phyloP scores from a whole-genome alignment of 257 asterid genomes.

The Cinchona pubescens region DNA sequence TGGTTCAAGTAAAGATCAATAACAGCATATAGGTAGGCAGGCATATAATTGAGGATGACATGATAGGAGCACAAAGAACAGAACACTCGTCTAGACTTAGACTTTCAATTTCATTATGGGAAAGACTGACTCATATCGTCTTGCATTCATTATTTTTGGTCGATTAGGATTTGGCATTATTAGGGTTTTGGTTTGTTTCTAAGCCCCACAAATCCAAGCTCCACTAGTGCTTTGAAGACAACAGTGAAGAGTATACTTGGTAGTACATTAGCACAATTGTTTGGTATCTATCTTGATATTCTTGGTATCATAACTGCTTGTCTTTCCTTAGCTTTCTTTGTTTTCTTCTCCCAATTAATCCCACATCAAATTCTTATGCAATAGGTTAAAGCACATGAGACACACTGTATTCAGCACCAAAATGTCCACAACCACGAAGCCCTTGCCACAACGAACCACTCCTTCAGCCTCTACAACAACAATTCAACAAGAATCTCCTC shows the following conservation, averaged over 20 bases:
- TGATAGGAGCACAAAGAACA: too few species aligned
- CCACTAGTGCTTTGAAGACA: not conserved
- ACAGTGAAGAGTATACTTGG: too few species aligned
- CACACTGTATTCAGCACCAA: not conserved
- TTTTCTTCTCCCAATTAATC: not conserved
- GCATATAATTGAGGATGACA: not conserved
- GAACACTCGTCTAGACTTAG: too few species aligned
- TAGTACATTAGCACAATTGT: not conserved
- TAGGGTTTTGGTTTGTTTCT: too few species aligned
- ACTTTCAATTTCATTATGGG: too few species aligned
- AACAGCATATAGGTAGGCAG: not conserved
- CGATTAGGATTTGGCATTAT: too few species aligned
- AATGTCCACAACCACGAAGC: not conserved
- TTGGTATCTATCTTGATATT: not conserved
- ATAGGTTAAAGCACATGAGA: not conserved
- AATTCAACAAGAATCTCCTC: not conserved
- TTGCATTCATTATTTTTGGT: too few species aligned
- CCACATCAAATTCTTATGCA: not conserved
- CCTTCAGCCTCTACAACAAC: not conserved
- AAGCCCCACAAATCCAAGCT: not conserved
- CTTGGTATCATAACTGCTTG: not conserved
- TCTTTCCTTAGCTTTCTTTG: not conserved
- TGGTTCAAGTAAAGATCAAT: too few species aligned
- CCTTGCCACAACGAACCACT: not conserved
- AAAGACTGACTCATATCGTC: too few species aligned